Evolutionary conservation across 306 rosid genomes (phyloP).

Genomic region (Morella rubra): DNA sequence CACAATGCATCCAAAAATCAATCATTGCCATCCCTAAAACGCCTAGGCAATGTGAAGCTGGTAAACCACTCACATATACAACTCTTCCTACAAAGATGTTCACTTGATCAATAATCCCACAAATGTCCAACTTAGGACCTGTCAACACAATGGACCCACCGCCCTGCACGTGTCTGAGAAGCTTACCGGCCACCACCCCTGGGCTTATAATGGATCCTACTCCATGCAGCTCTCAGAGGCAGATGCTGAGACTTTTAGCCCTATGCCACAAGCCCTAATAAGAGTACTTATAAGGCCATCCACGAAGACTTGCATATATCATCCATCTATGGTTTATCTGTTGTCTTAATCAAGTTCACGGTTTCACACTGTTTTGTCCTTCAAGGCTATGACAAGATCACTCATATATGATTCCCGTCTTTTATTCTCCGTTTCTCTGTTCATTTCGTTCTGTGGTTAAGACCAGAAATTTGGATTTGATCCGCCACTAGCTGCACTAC

Average conservation of each 20-base stretch:
- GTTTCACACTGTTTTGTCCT: constrained; percentile 7
- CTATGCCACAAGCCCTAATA: constrained; percentile 52
- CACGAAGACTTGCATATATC: too few relatives aligned
- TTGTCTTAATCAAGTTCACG: constrained; percentile 7
- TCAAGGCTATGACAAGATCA: constrained; percentile 9
- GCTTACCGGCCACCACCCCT: constrained; percentile 31
- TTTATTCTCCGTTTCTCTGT: constrained; percentile 20
- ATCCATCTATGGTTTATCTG: constrained; percentile 2
- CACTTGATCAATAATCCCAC: background rate
- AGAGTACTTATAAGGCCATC: too few relatives aligned
- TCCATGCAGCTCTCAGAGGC: constrained; percentile 48
- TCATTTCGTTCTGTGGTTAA: constrained; percentile 7
- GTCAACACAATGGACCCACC: constrained; percentile 32
- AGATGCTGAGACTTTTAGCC: constrained; percentile 44
- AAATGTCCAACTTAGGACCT: constrained; percentile 28
- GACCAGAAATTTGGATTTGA: constrained; percentile 22
- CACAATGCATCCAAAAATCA: background rate
- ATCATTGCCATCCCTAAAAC: constrained; percentile 5
- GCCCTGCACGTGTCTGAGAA: constrained; percentile 51
- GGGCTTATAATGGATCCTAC: constrained; percentile 36
- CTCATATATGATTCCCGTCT: background rate
- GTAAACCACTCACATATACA: background rate
- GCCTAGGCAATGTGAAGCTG: background rate
- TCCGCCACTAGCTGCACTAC: constrained; percentile 16
- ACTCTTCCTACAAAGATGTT: background rate